Evolutionary conservation across 331 rosid species (phyloP).

Genomic region (Erythrophleum ivorense): DNA sequence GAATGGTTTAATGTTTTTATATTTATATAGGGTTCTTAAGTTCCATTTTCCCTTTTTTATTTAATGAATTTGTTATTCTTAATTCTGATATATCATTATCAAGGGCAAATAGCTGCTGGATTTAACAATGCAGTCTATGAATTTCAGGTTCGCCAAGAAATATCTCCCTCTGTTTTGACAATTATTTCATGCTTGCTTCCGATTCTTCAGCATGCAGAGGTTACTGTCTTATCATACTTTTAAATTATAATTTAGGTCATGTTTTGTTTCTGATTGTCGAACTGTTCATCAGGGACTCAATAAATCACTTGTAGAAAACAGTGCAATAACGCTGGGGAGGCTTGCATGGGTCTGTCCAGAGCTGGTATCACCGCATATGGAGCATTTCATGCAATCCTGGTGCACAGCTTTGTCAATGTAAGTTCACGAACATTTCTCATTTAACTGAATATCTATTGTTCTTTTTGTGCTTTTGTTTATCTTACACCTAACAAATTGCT

Average conservation of each 20-base stretch:
- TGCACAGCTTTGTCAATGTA: conserved; percentile 92
- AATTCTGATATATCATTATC: conserved; percentile 10
- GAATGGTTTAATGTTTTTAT: not conserved
- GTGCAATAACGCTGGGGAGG: conserved; percentile 99
- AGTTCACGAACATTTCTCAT: conserved; percentile 33
- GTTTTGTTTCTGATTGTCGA: conserved; percentile 42
- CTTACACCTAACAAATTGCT: conserved; percentile 13
- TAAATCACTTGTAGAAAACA: conserved; percentile 89
- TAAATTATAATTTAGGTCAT: conserved; percentile 28
- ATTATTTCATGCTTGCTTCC: conserved; percentile 85
- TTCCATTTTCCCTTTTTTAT: not conserved
- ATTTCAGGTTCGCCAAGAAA: conserved; percentile 89
- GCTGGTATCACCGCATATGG: conserved; percentile 94
- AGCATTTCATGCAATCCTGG: conserved; percentile 97
- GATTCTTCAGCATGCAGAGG: conserved; percentile 91
- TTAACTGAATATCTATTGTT: not conserved
- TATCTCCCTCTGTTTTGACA: conserved; percentile 78
- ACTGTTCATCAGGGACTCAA: conserved; percentile 71
- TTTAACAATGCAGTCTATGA: conserved; percentile 28
- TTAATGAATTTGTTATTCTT: conserved; percentile 11
- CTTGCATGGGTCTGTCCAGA: conserved; percentile 99
- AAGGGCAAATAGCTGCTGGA: conserved; percentile 12
- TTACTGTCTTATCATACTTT: conserved; percentile 42
- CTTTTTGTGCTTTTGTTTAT: not conserved
- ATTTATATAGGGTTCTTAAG: conserved; percentile 1